phyloP scores from a whole-genome alignment of 1,139 yeast genomes.

The Candida freyschussii region DNA sequence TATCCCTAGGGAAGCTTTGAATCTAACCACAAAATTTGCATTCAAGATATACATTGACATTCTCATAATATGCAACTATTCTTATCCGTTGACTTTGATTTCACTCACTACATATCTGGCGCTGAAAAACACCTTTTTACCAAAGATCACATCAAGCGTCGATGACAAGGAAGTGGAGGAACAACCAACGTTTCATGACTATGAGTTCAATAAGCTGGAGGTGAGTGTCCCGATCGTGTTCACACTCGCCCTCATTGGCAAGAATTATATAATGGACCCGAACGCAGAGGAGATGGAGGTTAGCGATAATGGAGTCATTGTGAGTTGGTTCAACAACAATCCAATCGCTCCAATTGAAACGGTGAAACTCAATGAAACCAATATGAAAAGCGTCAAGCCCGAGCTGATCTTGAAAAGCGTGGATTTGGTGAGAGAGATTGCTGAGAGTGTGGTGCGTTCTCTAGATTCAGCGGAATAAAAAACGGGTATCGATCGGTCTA shows the following conservation, averaged over 20 bases:
- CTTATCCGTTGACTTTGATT: slow-evolving; percentile 72
- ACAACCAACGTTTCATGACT: slow-evolving; percentile 88
- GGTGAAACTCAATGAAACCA: slow-evolving; percentile 39
- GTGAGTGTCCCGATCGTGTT: slow-evolving; percentile 56
- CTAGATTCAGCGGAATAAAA: slow-evolving; percentile 16
- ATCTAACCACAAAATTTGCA: slow-evolving; percentile 67
- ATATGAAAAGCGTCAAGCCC: slow-evolving; percentile 24
- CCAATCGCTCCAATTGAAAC: slow-evolving; percentile 63
- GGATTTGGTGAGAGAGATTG: slow-evolving; percentile 22
- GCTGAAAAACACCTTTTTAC: slow-evolving; percentile 69
- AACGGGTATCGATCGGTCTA: not conserved
- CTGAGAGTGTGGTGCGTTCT: slow-evolving; percentile 20
- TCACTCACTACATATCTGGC: slow-evolving; percentile 81
- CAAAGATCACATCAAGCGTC: slow-evolving; percentile 63
- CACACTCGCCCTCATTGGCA: slow-evolving; percentile 69
- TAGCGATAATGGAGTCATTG: slow-evolving; percentile 71
- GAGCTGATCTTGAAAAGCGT: slow-evolving; percentile 20
- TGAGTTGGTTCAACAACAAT: slow-evolving; percentile 63
- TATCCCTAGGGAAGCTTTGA: slow-evolving; percentile 38
- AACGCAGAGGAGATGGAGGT: slow-evolving; percentile 82
- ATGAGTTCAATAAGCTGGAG: slow-evolving; percentile 59
- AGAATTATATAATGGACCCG: slow-evolving; percentile 69
- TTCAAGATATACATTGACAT: slow-evolving; percentile 77
- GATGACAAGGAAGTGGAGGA: slow-evolving; percentile 58
- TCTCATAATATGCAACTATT: slow-evolving; percentile 60